Base-by-base conservation (phyloP, 2,329 filamentous ascomycete species). In the Metarhizium anisopliae region DNA sequence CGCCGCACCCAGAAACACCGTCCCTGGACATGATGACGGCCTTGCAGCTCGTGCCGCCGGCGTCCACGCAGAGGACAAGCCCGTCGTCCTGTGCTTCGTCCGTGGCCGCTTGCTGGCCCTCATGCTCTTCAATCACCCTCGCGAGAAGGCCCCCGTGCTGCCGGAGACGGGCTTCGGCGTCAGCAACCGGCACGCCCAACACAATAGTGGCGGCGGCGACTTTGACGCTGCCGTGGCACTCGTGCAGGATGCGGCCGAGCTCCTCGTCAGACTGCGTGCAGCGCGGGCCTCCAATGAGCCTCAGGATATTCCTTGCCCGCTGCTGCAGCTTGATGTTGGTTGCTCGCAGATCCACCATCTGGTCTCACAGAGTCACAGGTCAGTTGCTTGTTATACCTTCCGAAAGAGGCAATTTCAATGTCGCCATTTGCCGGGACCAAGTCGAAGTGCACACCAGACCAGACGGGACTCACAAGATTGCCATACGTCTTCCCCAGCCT, bases 41-140 rank as follows among this genome's bases (percentile, higher is more conserved):
- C 32, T 70, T 72, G 56, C 72, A 74, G 57, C 73, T 74, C 3
- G 66, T 72, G 1, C 72, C 73, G 16, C 73, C 73, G 0, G 72
- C 72, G 61, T 76, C 73, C 18, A 75, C 65, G 42, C 72, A 74
- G 2, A 75, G 61, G 3, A 69, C 64, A 52, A 64, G 32, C 29
- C 18, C 52, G 2, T 52, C 38, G 4, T 49, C 38, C 18, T 47
- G 11, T 35, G 16, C 38, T 20, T 30, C 25, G 25, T 25, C 25
- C 25, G 25, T 1, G 0, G 25, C 25, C 25, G 25, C 25, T 25
- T 25, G 25, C 25, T 25, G 25, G 25, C 25, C 25, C 4, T 25
- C 35, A n/a, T 40, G 18, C 38, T 62, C 57, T 14, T 58, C 57
- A 45, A 63, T 55, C 6, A 62, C 59, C 2, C 51, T 52, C 18